These are phyloP conservation scores for Monosporascus sp. DNA, from an alignment of 2,329 filamentous ascomycete species.

Conservation along the genomic window DNA sequence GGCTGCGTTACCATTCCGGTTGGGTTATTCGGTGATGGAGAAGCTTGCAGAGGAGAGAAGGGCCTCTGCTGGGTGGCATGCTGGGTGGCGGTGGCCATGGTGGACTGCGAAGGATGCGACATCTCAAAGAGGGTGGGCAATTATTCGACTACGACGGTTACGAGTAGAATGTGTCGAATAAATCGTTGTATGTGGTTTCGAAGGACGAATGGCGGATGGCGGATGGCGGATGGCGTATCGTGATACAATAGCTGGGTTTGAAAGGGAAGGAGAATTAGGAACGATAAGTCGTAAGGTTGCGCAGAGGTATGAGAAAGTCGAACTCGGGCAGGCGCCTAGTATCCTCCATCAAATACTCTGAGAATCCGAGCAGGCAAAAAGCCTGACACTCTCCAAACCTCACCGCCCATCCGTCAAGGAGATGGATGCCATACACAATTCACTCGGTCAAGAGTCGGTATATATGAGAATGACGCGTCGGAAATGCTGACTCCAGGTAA, in stretches of 20 bases:
- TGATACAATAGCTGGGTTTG: no score
- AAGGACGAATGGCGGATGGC: no score
- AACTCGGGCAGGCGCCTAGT: neutral
- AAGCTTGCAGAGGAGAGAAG: conserved; percentile 41
- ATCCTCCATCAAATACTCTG: conserved; percentile 1
- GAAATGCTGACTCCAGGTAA: neutral
- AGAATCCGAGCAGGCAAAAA: conserved; percentile 36
- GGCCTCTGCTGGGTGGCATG: conserved; percentile 26
- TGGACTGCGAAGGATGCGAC: conserved; percentile 21
- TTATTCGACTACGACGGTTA: neutral
- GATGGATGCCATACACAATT: neutral
- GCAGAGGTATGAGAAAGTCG: neutral
- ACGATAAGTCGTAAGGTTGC: neutral
- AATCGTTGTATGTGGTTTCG: neutral
- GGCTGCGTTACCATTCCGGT: conserved; percentile 53
- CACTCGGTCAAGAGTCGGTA: neutral
- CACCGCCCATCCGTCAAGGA: conserved; percentile 40
- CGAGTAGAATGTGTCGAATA: neutral
- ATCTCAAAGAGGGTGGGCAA: conserved; percentile 11
- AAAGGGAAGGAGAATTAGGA: no score
- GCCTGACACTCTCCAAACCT: conserved; percentile 41
- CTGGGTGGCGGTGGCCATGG: conserved; percentile 26
- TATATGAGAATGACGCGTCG: neutral
- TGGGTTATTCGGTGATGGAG: conserved; percentile 54
- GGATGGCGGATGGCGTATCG: no score